Evolutionary conservation across 768 basidiomycete species (phyloP).

Genomic region (Mycena pura): DNA sequence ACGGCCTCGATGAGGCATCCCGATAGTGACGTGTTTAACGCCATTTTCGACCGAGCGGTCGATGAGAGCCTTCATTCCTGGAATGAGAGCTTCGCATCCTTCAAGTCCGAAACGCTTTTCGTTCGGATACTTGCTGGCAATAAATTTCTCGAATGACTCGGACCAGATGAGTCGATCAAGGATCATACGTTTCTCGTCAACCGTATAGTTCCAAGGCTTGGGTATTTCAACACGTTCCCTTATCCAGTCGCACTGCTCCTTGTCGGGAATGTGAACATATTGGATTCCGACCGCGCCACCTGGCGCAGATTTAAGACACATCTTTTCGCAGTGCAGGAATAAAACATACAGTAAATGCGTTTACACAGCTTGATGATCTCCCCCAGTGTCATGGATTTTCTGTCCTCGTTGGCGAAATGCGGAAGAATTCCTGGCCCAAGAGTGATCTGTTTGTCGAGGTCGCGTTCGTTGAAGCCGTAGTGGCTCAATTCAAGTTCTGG

Average conservation of each 20-base stretch:
- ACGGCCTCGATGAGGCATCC: conserved; percentile 99
- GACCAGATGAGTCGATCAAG: conserved; percentile 99
- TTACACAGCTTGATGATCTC: conserved; percentile 92
- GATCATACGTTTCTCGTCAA: conserved; percentile 99
- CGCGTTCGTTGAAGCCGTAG: conserved; percentile 94
- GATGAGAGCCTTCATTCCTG: conserved; percentile 99
- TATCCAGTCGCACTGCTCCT: conserved; percentile 99
- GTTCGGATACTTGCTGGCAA: conserved; percentile 97
- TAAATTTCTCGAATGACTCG: conserved; percentile 99
- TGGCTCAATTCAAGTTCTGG: conserved; percentile 93
- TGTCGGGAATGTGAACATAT: conserved; percentile 96
- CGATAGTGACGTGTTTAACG: conserved; percentile 94
- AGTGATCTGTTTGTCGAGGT: conserved; percentile 92
- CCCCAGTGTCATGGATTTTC: conserved; percentile 85
- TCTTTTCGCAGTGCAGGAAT: background rate
- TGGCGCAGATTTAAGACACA: conserved; percentile 35
- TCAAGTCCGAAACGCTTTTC: conserved; percentile 99
- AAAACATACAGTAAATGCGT: conserved; percentile 88
- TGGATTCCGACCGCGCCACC: conserved; percentile 90
- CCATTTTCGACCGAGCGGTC: conserved; percentile 97
- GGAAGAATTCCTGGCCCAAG: conserved; percentile 97
- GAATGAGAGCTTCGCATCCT: conserved; percentile 96
- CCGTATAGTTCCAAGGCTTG: conserved; percentile 95
- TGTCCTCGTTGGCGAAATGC: conserved; percentile 88
- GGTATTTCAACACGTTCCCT: conserved; percentile 95